Conservation (phyloP, 371 early-diverging fungal species). For the Saksenaea vasiformis region DNA sequence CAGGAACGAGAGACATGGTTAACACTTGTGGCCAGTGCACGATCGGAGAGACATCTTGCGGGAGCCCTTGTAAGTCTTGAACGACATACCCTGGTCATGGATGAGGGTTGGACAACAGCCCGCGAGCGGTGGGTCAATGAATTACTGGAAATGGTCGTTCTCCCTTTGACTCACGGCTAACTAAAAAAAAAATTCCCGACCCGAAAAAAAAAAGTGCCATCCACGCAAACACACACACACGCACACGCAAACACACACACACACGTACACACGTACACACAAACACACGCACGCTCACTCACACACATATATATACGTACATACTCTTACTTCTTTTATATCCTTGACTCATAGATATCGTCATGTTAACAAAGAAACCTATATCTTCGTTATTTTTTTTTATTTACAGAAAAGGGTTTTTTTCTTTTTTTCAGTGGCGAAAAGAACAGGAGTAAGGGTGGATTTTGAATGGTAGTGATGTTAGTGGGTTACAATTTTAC, state of each 20-base stretch:
- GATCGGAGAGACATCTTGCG: slow-evolving; percentile 48
- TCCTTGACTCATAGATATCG: too few relatives aligned
- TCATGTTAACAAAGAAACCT: not conserved
- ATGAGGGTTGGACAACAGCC: slow-evolving; percentile 31
- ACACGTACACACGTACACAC: not conserved
- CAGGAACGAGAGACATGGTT: slow-evolving; percentile 54
- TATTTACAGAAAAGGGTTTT: slow-evolving; percentile 10
- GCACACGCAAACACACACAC: not conserved
- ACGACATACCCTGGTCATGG: slow-evolving; percentile 50
- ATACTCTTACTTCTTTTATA: not conserved
- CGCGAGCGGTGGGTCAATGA: slow-evolving; percentile 47
- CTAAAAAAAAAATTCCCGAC: not conserved
- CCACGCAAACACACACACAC: not conserved
- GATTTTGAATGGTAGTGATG: not conserved
- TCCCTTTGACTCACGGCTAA: slow-evolving; percentile 43
- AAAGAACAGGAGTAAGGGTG: slow-evolving; percentile 2
- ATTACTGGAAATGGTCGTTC: slow-evolving; percentile 45
- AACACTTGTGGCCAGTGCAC: slow-evolving; percentile 42
- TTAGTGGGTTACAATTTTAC: not conserved
- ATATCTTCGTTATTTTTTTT: slow-evolving; percentile 6
- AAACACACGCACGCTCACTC: not conserved
- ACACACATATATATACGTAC: not conserved
- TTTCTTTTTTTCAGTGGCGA: slow-evolving; percentile 1
- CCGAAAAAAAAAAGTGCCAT: not conserved
- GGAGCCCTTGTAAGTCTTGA: slow-evolving; percentile 48